Percentiles rank a stretch among this genome's conserved stretches.
Evolutionary conservation across 2,329 filamentous ascomycete species (phyloP).

Genomic region (Botryotinia calthae): DNA sequence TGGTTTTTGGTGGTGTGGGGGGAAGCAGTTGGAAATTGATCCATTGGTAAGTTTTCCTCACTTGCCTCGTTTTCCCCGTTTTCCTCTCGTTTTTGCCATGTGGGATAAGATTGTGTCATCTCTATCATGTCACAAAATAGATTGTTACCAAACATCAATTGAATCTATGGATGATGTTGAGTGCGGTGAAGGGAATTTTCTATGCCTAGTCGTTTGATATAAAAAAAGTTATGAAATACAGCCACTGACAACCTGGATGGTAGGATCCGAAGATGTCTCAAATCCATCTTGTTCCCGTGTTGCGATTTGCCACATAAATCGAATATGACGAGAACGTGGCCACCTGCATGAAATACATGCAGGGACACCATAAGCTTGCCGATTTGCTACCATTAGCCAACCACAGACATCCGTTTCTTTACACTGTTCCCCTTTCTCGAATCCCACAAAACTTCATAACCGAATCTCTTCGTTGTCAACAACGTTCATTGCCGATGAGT

Average conservation of each 20-base stretch:
- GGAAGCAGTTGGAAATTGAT: background rate
- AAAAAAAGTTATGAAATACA: constrained; percentile 11
- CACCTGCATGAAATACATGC: constrained; percentile 18
- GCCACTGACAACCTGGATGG: constrained; percentile 18
- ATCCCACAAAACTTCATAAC: background rate
- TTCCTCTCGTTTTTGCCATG: background rate
- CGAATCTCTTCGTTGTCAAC: background rate
- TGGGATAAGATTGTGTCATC: background rate
- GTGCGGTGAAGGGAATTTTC: background rate
- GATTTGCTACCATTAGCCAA: constrained; percentile 14
- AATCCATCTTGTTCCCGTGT: background rate
- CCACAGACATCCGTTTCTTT: background rate
- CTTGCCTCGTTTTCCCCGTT: background rate
- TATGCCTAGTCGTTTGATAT: background rate
- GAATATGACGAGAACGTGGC: constrained; percentile 11
- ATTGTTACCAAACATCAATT: background rate
- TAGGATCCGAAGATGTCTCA: constrained; percentile 18
- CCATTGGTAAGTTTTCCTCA: background rate
- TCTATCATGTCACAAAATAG: background rate
- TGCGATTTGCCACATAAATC: background rate
- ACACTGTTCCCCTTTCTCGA: background rate
- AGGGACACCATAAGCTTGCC: constrained; percentile 16
- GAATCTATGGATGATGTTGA: background rate
- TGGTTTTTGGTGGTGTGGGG: constrained; percentile 9
- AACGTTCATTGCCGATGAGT: background rate